Conservation (phyloP, 2,329 filamentous ascomycete genomes). For the Talaromyces pinophilus region DNA sequence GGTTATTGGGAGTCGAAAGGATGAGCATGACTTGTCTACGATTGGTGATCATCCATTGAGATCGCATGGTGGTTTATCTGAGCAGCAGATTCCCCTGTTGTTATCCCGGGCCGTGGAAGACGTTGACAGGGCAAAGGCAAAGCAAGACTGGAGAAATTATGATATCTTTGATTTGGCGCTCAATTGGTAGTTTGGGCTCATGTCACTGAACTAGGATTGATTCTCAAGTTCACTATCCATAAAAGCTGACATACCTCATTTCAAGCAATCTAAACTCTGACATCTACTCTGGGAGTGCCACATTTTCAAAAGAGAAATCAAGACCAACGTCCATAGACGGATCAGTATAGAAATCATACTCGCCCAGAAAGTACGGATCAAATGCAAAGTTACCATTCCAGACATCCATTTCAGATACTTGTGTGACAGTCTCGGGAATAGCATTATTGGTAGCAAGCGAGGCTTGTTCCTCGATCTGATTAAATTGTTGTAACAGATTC, state of each 20-base stretch:
- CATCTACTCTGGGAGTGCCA: background rate
- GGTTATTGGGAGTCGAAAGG: slow-evolving; percentile 40
- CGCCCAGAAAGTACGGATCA: slow-evolving; percentile 11
- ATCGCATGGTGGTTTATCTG: slow-evolving; percentile 46
- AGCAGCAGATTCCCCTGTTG: slow-evolving; percentile 43
- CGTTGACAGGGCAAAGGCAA: slow-evolving; percentile 18
- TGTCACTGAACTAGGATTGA: background rate
- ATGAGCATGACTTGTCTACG: slow-evolving; percentile 40
- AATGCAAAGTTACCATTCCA: background rate
- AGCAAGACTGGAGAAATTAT: slow-evolving; percentile 39
- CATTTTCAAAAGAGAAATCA: background rate
- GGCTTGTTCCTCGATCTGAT: background rate
- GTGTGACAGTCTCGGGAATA: background rate
- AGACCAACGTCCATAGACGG: background rate
- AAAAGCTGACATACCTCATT: background rate
- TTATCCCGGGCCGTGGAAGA: slow-evolving; percentile 32
- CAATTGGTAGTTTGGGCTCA: slow-evolving; percentile 27
- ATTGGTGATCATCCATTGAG: slow-evolving; percentile 39
- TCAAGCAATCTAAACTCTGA: background rate
- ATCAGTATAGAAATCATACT: slow-evolving; percentile 13
- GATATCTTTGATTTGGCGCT: slow-evolving; percentile 44
- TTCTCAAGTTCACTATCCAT: background rate
- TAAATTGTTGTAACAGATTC: slow-evolving; percentile 26
- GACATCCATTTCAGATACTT: background rate
- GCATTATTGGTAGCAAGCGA: background rate